Base-by-base conservation (phyloP, 345 rosid species). In the Euphorbia peplus region DNA sequence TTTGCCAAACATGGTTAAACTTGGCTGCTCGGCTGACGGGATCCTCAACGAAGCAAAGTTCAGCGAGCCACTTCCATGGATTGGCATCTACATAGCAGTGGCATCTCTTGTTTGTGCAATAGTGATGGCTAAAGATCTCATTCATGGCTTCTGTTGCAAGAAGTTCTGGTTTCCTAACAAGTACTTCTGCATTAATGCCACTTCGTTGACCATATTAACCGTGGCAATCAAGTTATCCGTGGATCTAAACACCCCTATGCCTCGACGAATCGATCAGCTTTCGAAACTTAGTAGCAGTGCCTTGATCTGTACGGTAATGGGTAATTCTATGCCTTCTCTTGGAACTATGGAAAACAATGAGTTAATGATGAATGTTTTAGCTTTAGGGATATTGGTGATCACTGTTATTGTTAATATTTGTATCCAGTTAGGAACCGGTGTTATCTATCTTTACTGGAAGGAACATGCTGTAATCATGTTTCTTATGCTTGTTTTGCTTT, bases 241-340 rank as follows among this genome's bases (percentile, higher is more conserved):
- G 48, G 97, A 93, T 82, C 89, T 93, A 37, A 91, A 93, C 79
- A 91, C 97, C 10, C 79, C 91, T 10, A 93, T 93, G 98, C 97
- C 98, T 12, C 80, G 86, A 46, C 83, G 82, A 1, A 80, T 82
- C 13, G 98, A 91, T 62, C 98, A 93, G 89, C 89, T 93, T 29
- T 66, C 91, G 2, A 93, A 93, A 74, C 93, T 93, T 48, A 91
- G 96, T 76, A 89, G 95, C 76, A 78, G 81, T 13, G 89, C 76
- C 76, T 80, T 93, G 62, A 80, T 90, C 58, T 93, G 96, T 61
- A 88, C 90, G 0, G 82, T 83, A 15, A 88, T 93, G 85, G 95
- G 90, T 44, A 88, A 93, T 30, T 86, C 90, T 14, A 89, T 89
- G 96, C 96, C 96, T 53, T 93, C 97, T 67, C 74, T 93, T 0